Conservation (phyloP, 2,329 filamentous ascomycete species). For the Fusarium sp. region DNA sequence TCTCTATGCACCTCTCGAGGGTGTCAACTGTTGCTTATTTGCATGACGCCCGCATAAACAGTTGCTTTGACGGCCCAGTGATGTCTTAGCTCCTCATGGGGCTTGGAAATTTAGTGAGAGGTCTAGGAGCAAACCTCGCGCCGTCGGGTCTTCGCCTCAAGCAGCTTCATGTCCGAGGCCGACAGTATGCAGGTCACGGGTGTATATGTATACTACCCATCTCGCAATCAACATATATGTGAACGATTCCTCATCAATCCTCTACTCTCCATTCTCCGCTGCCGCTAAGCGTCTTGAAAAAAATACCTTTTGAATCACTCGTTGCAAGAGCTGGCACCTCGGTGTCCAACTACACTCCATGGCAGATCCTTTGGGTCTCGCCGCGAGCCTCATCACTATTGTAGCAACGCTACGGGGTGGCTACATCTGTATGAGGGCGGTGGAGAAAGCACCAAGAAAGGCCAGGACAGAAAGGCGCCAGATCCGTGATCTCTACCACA, state of each 20-base stretch:
- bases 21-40: not conserved
- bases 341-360: not conserved
- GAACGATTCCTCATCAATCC: not conserved
- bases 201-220: not conserved
- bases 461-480: not conserved
- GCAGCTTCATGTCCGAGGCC: not conserved
- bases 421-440: not conserved
- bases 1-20: not conserved
- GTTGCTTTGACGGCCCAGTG: not conserved
- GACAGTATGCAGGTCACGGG: not conserved
- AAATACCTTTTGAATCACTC: not conserved
- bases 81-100: not conserved
- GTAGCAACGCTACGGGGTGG: not conserved
- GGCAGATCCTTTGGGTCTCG: not conserved
- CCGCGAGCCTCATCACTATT: not conserved
- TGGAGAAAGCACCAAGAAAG: not conserved
- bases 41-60: not conserved
- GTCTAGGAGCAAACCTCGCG: not conserved
- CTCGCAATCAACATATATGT: not conserved
- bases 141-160: not conserved
- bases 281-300: not conserved
- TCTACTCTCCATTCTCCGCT: not conserved
- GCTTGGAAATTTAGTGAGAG: not conserved
- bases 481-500: not conserved
- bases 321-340: not conserved